A percentile compares a stretch with the other conserved stretches of the same genome.
These are phyloP conservation scores for Colletotrichum tabaci DNA, from an alignment of 2,329 filamentous ascomycete genomes.

Conservation along the genomic window DNA sequence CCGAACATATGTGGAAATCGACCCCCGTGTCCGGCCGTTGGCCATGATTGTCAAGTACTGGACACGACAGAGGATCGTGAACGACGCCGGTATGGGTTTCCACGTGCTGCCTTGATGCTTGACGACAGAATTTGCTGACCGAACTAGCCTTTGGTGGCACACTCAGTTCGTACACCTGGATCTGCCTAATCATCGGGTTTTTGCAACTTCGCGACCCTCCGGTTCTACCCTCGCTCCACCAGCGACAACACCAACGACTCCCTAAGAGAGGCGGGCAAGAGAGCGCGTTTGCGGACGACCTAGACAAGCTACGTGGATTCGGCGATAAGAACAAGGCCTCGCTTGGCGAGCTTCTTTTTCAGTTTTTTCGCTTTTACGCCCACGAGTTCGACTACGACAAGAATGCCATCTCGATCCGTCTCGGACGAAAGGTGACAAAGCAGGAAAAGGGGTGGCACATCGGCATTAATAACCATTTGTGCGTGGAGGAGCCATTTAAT, in stretches of 20 bases:
- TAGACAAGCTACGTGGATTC: conserved; percentile 81
- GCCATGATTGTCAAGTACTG: conserved; percentile 99
- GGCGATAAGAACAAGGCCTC: conserved; percentile 86
- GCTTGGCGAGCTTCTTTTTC: conserved; percentile 88
- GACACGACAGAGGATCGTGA: conserved; percentile 92
- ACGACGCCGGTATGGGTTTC: conserved; percentile 88
- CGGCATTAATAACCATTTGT: conserved; percentile 84
- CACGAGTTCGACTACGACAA: conserved; percentile 94
- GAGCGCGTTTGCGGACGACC: conserved; percentile 89
- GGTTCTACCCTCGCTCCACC: conserved; percentile 88
- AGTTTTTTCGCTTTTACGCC: conserved; percentile 95
- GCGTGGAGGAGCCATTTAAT: conserved; percentile 98
- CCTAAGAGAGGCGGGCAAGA: conserved; percentile 72
- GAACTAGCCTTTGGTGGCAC: conserved; percentile 87
- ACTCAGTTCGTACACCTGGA: conserved; percentile 98
- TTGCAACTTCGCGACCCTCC: conserved; percentile 89
- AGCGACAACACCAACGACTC: conserved; percentile 74
- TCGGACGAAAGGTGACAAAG: conserved; percentile 84
- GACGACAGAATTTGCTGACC: conserved; percentile 40
- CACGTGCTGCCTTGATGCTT: not conserved
- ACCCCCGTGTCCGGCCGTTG: conserved; percentile 89
- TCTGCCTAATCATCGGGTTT: conserved; percentile 97
- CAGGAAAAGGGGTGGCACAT: conserved; percentile 91
- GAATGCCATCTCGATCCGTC: conserved; percentile 85
- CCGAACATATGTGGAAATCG: conserved; percentile 94